Conservation (phyloP, 192 early-diverging fungal species). For the Coemansia sp. region DNA sequence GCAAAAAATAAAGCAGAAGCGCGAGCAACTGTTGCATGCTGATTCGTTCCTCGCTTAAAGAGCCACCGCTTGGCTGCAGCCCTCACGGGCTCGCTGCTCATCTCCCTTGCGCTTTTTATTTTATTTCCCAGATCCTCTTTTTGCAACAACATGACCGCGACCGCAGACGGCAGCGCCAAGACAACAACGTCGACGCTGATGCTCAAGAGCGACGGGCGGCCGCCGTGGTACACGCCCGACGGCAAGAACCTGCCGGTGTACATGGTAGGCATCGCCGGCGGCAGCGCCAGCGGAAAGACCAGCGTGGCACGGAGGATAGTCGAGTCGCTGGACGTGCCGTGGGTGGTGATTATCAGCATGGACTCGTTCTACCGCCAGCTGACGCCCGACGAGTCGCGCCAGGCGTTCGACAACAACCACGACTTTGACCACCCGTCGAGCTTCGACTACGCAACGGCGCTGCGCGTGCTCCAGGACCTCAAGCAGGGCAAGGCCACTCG, state of each 20-base stretch:
- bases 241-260: constrained; percentile 66
- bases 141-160: not conserved
- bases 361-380: constrained; percentile 94
- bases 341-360: constrained; percentile 92
- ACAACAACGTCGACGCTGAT: constrained; percentile 40
- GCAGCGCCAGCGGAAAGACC: constrained; percentile 83
- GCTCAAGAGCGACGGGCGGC: constrained; percentile 49
- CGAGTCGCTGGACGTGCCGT: constrained; percentile 72
- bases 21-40: too few relatives aligned
- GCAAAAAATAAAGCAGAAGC: not conserved
- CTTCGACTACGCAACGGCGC: constrained; percentile 80
- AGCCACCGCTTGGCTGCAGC: too few relatives aligned
- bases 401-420: constrained; percentile 70
- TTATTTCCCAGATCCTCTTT: not conserved
- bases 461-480: constrained; percentile 68
- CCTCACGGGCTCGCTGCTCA: not conserved
- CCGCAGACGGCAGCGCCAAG: not conserved
- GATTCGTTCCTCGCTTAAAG: too few relatives aligned
- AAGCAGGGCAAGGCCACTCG: constrained; percentile 78
- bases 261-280: constrained; percentile 76
- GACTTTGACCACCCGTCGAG: constrained; percentile 94
- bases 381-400: constrained; percentile 68
- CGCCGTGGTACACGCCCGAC: constrained; percentile 55
- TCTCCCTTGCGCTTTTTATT: too few relatives aligned
- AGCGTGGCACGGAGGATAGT: constrained; percentile 75